Base-by-base conservation (phyloP, 208 protist species). In the Acanthamoeba sp. region DNA sequence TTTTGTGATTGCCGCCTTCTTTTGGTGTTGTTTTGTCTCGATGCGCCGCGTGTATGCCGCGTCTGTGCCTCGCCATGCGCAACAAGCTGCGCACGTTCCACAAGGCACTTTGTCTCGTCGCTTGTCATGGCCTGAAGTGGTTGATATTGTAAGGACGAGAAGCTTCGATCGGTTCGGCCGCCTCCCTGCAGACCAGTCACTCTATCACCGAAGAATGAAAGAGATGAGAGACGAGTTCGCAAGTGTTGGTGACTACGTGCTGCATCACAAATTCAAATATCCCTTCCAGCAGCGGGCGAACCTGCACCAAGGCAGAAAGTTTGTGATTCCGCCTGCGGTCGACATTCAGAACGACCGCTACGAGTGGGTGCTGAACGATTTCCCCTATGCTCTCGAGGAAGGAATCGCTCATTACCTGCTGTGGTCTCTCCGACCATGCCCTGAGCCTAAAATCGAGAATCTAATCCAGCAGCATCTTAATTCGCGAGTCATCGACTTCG, bases 221-320 rank as follows among this genome's bases (percentile, higher is more conserved):
- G 64, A 73, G 34, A 73, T 73, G 64, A 73, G 12, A 27, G 29
- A n/a, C 2, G 64, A 73, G 64, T 73, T 73, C 27, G 64, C 64
- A 9, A 73, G n/a, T 27, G 64, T 73, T 7, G 64, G 64, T 5
- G 64, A 73, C 29, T 36, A 73, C 29, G 64, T 73, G 34, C 29
- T 73, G 27, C 64, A 73, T n/a, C 64, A 73, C 64, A 73, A 73
- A n/a, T 73, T 73, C 64, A 27, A 27, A 3, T 73, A 73, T 27
- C 64, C 64, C 32, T 73, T 73, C 20, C 16, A 73, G 16, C 5
- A 7, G 5, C 64, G 38, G 27, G 64, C 27, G 3, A n/a, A 27
- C 55, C 22, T 59, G 55, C 55, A 59, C 55, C 18, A 27, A 59
- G 64, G 64, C 3, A 73, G 16, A 36, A 73, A 36, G 38, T 42